phyloP scores from a whole-genome alignment of 2,329 filamentous ascomycete species.

The Zymoseptoria pseudotritici region DNA sequence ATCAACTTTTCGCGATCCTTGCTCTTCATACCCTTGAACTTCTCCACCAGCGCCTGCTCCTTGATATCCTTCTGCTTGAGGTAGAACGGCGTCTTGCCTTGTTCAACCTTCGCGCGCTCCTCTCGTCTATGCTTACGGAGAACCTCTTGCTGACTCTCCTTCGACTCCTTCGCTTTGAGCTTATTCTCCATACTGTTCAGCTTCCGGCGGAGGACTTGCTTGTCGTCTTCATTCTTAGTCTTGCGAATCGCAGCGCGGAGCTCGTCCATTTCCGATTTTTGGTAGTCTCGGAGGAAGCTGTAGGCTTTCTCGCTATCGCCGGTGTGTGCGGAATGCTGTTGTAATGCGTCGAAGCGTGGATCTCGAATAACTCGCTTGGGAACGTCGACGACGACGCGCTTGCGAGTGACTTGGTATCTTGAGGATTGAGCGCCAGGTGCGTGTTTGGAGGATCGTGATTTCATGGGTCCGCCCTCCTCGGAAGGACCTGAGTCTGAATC shows the following conservation, averaged over 20 bases:
- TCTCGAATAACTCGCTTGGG: slow-evolving; percentile 62
- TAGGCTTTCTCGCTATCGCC: slow-evolving; percentile 63
- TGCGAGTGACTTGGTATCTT: slow-evolving; percentile 75
- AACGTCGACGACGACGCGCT: slow-evolving; percentile 60
- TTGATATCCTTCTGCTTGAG: slow-evolving; percentile 86
- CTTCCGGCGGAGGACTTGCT: slow-evolving; percentile 63
- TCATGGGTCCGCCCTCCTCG: slow-evolving; percentile 32
- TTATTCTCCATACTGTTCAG: slow-evolving; percentile 73
- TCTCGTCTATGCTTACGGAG: slow-evolving; percentile 67
- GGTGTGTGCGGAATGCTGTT: slow-evolving; percentile 37
- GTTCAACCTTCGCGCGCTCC: slow-evolving; percentile 76
- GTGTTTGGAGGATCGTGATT: slow-evolving; percentile 66
- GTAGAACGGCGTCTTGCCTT: slow-evolving; percentile 90
- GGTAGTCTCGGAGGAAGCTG: slow-evolving; percentile 80
- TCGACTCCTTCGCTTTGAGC: slow-evolving; percentile 61
- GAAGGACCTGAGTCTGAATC: slow-evolving; percentile 34
- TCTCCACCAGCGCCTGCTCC: slow-evolving; percentile 71
- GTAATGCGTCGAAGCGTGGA: slow-evolving; percentile 73
- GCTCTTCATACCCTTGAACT: slow-evolving; percentile 76
- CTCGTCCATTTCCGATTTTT: slow-evolving; percentile 70
- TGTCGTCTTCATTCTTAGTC: slow-evolving; percentile 57
- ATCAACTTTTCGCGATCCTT: slow-evolving; percentile 77
- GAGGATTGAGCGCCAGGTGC: slow-evolving; percentile 77
- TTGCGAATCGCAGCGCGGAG: slow-evolving; percentile 61
- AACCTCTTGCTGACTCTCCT: slow-evolving; percentile 63